phyloP scores from a whole-genome alignment of 192 early-diverging fungal species.

The Coemansia brasiliensis region DNA sequence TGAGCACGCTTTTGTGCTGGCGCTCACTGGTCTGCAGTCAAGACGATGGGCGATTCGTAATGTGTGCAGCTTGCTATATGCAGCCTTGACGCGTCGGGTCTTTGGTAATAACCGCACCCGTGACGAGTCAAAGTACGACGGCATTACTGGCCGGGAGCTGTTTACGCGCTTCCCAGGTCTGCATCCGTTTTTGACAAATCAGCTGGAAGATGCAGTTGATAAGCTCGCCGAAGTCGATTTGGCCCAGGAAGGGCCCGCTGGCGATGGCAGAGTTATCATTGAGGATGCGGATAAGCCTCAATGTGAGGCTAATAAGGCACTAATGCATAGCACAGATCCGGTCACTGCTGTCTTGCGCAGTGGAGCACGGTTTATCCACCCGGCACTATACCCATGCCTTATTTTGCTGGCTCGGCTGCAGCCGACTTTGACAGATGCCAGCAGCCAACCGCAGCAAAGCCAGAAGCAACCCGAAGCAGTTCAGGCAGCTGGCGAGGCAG shows the following conservation, averaged over 20 bases:
- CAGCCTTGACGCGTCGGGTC: conserved; percentile 76
- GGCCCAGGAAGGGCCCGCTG: conserved; percentile 9
- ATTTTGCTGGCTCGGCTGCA: conserved; percentile 81
- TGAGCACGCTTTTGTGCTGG: conserved; percentile 72
- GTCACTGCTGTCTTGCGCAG: conserved; percentile 24
- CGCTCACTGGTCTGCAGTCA: conserved; percentile 81
- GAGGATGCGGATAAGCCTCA: not conserved
- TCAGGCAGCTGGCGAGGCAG: conserved; percentile 7
- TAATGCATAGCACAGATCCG: not conserved
- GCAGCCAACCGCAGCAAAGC: too few species aligned
- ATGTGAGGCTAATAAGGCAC: not conserved
- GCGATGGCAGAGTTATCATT: not conserved
- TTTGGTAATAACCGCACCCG: conserved; percentile 80
- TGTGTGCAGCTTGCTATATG: conserved; percentile 90
- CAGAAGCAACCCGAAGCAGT: not conserved
- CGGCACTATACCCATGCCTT: conserved; percentile 87
- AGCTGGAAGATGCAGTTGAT: conserved; percentile 71
- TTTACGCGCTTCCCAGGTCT: conserved; percentile 85
- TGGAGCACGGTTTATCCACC: conserved; percentile 66
- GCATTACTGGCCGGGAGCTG: conserved; percentile 85
- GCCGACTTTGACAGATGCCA: conserved; percentile 59
- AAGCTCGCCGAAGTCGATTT: conserved; percentile 44
- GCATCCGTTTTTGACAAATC: conserved; percentile 71
- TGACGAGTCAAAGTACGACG: conserved; percentile 72
- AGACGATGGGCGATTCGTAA: conserved; percentile 88